Evolutionary conservation across 768 basidiomycete species (phyloP).

Genomic region (Tylopilus cervinicoccineus): DNA sequence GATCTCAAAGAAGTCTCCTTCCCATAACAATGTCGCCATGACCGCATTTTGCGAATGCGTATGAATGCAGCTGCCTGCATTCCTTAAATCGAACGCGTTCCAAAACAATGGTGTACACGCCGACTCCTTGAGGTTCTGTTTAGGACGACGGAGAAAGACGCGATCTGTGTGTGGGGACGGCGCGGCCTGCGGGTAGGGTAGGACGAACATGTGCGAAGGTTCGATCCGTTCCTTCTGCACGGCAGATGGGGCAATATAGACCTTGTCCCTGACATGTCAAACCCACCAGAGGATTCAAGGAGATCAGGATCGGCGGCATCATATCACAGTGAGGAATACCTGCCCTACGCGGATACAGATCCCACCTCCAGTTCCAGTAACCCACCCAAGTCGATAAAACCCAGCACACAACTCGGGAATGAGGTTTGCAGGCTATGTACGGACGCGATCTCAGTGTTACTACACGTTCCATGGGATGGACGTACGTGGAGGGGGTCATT

Average conservation of each 20-base stretch:
- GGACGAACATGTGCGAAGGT: constrained; percentile 81
- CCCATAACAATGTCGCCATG: constrained; percentile 80
- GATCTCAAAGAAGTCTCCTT: constrained; percentile 66
- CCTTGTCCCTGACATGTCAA: constrained; percentile 51
- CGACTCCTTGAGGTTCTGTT: constrained; percentile 70
- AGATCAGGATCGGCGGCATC: not conserved
- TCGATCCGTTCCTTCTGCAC: constrained; percentile 89
- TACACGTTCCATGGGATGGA: not conserved
- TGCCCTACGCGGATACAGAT: constrained; percentile 72
- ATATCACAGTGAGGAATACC: constrained; percentile 16
- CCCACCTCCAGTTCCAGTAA: constrained; percentile 84
- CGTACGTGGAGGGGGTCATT: constrained; percentile 60
- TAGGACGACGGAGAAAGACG: constrained; percentile 74
- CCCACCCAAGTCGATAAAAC: constrained; percentile 89
- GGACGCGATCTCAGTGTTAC: not conserved
- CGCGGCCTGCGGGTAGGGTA: constrained; percentile 65
- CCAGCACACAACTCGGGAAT: constrained; percentile 81
- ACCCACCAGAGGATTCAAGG: not conserved
- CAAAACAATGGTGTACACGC: constrained; percentile 90
- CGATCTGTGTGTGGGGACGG: constrained; percentile 65
- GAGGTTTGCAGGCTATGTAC: constrained; percentile 77
- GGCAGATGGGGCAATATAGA: constrained; percentile 84
- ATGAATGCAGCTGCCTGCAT: constrained; percentile 85
- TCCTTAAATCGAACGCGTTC: constrained; percentile 80
- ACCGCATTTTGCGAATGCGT: constrained; percentile 90